A percentile compares a stretch with the other conserved stretches of the same genome.
These are phyloP conservation scores for Acacia acuminata DNA, from an alignment of 306 rosid species.

Conservation along the genomic window DNA sequence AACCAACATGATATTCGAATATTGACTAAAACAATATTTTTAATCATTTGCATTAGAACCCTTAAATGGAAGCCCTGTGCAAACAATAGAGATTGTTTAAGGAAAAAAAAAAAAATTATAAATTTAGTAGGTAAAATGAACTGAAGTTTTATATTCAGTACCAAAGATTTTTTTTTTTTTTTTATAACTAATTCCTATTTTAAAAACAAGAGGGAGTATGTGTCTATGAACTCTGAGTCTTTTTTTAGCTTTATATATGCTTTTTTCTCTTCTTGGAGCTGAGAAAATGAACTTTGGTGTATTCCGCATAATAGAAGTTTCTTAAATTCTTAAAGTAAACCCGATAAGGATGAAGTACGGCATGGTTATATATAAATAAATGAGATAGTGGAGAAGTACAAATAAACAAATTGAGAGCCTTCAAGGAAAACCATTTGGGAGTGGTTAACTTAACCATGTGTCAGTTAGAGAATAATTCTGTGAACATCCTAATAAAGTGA, in stretches of 20 bases:
- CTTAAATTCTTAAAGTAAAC: slow-evolving; percentile 42
- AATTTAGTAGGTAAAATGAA: too few relatives aligned
- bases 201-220: too few relatives aligned
- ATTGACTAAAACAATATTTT: too few relatives aligned
- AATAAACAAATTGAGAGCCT: slow-evolving; percentile 26
- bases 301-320: slow-evolving; percentile 55
- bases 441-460: slow-evolving; percentile 14
- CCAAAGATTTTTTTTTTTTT: too few relatives aligned
- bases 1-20: too few relatives aligned
- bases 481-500: slow-evolving; percentile 19
- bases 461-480: slow-evolving; percentile 3
- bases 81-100: too few relatives aligned
- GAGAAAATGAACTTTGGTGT: slow-evolving; percentile 36
- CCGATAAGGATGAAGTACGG: slow-evolving; percentile 52
- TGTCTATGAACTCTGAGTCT: slow-evolving; percentile 12
- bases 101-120: too few relatives aligned
- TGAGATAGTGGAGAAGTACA: slow-evolving; percentile 43
- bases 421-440: slow-evolving; percentile 22
- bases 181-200: not conserved
- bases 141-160: too few relatives aligned
- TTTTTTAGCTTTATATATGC: slow-evolving; percentile 28
- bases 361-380: slow-evolving; percentile 16
- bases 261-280: not conserved
- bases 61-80: too few relatives aligned
- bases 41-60: too few relatives aligned